These are phyloP conservation scores for Fusarium agapanthi DNA, from an alignment of 2,329 filamentous ascomycete genomes.

Conservation along the genomic window DNA sequence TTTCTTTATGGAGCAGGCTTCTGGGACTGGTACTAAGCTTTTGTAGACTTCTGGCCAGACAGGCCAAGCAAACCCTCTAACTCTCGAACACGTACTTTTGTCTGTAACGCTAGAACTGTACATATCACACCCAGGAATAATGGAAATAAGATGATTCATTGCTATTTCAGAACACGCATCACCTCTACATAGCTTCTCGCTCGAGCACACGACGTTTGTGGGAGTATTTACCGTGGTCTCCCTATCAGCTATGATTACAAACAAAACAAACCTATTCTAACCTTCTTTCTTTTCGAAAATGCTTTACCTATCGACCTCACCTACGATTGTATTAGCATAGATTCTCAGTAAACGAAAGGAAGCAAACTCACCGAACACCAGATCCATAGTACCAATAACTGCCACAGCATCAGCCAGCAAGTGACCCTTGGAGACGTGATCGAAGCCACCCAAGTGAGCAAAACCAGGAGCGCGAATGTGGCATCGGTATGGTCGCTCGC, in stretches of 20 bases:
- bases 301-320: slow-evolving; percentile 68
- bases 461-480: slow-evolving; percentile 98
- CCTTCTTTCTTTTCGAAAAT: slow-evolving; percentile 41
- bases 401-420: slow-evolving; percentile 95
- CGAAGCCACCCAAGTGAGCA: slow-evolving; percentile 92
- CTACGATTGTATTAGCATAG: slow-evolving; percentile 55
- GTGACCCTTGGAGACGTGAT: slow-evolving; percentile 92
- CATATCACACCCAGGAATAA: slow-evolving; percentile 9
- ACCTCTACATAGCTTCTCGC: slow-evolving; percentile 41
- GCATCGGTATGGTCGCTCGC: slow-evolving; percentile 95
- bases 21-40: slow-evolving; percentile 62
- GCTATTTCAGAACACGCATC: slow-evolving; percentile 36
- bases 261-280: slow-evolving; percentile 49
- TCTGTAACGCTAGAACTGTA: slow-evolving; percentile 30
- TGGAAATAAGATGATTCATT: slow-evolving; percentile 38
- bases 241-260: slow-evolving; percentile 53
- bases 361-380: slow-evolving; percentile 78
- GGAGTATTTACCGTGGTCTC: slow-evolving; percentile 51
- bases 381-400: slow-evolving; percentile 89
- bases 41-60: slow-evolving; percentile 35
- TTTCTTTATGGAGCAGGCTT: slow-evolving; percentile 82
- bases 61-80: not conserved
- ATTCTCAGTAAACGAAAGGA: not conserved
- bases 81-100: slow-evolving; percentile 10
- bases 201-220: slow-evolving; percentile 43